phyloP scores from a whole-genome alignment of 2,329 filamentous ascomycete genomes.

The Botrytis paeoniae region DNA sequence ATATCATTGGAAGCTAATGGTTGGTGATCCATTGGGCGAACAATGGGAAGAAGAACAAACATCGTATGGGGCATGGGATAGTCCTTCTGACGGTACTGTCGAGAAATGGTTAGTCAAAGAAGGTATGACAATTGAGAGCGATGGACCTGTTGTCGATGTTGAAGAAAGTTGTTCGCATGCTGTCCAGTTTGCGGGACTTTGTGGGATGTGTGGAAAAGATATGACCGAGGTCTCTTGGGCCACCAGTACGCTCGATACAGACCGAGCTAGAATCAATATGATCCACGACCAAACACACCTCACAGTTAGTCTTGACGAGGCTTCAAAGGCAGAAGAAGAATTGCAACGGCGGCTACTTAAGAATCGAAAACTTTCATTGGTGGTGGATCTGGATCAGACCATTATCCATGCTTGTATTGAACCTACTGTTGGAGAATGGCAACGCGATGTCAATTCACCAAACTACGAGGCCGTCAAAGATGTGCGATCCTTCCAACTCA shows the following conservation, averaged over 20 bases:
- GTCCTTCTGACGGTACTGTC: slow-evolving; percentile 76
- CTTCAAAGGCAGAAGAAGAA: slow-evolving; percentile 78
- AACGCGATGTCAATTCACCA: slow-evolving; percentile 80
- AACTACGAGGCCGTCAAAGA: slow-evolving; percentile 90
- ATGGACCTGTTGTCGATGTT: slow-evolving; percentile 66
- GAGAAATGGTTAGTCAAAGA: slow-evolving; percentile 71
- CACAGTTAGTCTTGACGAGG: slow-evolving; percentile 79
- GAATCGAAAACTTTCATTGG: slow-evolving; percentile 81
- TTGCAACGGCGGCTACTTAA: slow-evolving; percentile 78
- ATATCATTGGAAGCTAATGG: slow-evolving; percentile 74
- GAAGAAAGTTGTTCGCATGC: slow-evolving; percentile 91
- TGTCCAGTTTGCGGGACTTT: slow-evolving; percentile 86
- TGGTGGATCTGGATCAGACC: slow-evolving; percentile 96
- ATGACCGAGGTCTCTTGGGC: slow-evolving; percentile 92
- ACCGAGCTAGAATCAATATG: slow-evolving; percentile 91
- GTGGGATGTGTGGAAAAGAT: slow-evolving; percentile 88
- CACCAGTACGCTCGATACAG: slow-evolving; percentile 72
- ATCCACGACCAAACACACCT: slow-evolving; percentile 86
- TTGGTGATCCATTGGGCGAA: slow-evolving; percentile 64
- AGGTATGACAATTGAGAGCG: slow-evolving; percentile 60
- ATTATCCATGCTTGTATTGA: slow-evolving; percentile 98
- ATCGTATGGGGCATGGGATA: slow-evolving; percentile 73
- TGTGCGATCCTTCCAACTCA: slow-evolving; percentile 82
- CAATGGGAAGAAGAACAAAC: slow-evolving; percentile 66
- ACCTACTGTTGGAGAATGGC: slow-evolving; percentile 94